phyloP scores from a whole-genome alignment of 148 eudicot genomes.

The Arbutus unedo region DNA sequence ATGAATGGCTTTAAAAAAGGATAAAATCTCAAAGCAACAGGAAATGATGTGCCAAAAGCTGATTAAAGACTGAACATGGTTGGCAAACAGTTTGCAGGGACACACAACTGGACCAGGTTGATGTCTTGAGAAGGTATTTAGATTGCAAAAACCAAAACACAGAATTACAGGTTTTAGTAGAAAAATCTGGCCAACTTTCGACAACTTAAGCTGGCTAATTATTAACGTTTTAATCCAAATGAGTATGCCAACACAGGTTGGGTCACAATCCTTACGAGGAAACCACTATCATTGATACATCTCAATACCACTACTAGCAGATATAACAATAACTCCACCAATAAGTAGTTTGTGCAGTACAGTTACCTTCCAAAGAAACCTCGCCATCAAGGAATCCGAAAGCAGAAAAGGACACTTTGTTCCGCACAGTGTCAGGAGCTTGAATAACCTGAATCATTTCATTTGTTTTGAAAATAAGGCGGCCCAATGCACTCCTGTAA shows the following conservation, averaged over 20 bases:
- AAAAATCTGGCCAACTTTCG: too few species aligned
- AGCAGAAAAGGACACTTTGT: conserved; percentile 72
- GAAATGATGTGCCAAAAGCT: conserved; percentile 11
- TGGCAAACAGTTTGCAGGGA: not conserved
- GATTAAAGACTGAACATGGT: not conserved
- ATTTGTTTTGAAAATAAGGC: conserved; percentile 74
- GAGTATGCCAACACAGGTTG: not conserved
- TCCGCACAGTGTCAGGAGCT: conserved; percentile 78
- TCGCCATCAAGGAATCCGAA: conserved; percentile 87
- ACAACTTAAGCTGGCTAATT: not conserved
- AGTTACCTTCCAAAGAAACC: conserved; percentile 81
- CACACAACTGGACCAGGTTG: not conserved
- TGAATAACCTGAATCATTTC: conserved; percentile 93
- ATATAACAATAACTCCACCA: not conserved
- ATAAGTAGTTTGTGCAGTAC: conserved; percentile 10
- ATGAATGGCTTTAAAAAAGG: not conserved
- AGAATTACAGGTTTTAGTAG: too few species aligned
- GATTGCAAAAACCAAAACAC: not conserved
- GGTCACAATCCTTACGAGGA: not conserved
- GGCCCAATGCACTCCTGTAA: conserved; percentile 84
- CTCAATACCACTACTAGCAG: not conserved
- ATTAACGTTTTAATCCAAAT: not conserved
- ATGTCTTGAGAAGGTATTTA: not conserved
- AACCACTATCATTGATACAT: not conserved
- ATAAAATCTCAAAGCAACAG: not conserved